Base-by-base conservation (phyloP, 306 rosid genomes). In the Dryas octopetala region DNA sequence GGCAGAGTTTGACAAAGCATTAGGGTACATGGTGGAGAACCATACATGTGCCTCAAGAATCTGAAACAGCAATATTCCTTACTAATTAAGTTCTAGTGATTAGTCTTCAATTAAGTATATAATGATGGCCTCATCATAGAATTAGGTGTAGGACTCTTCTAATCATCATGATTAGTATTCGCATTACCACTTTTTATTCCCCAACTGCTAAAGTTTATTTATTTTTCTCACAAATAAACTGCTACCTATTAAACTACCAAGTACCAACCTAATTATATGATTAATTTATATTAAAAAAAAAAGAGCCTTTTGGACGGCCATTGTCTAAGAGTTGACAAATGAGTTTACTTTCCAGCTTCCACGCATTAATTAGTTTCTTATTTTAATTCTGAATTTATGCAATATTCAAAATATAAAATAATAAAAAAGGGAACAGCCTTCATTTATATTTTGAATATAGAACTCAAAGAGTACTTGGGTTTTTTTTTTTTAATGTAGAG, bases 141-240 rank as follows among this genome's bases (percentile, higher is more conserved):
- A 54, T 70, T 17, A 5, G 74, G 74, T 70, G 9, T 16, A 15
- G 10, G 63, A 54, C 63, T 71, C 65, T 55, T 71, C 40, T 71
- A 55, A 17, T 71, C 32, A 45, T 55, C 52, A 71, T 71, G 75
- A 43, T 55, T 17, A 43, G 14, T 54, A 71, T 58, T 53, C 23
- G 13, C 13, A 16, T 55, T 43, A 46, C 12, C 64, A 4, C 19
- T 19, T 55, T 19, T 12, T 71, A 44, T 43, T 19, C 44, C 9
- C 54, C 3, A 71, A 71, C 75, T 57, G 66, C 74, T 58, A 55
- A 46, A 68, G 32, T 26, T 47, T 28, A 15, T 2, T 1, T 12
- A 4, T 44, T 17, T 55, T 57, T 8, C 55, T 47, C 0, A 74
- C 66, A 66, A 9, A 23, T 53, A 15, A 76, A 60, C 71, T 47